Conservation (phyloP, 192 early-diverging fungal genomes). For the Coemansia sp. region DNA sequence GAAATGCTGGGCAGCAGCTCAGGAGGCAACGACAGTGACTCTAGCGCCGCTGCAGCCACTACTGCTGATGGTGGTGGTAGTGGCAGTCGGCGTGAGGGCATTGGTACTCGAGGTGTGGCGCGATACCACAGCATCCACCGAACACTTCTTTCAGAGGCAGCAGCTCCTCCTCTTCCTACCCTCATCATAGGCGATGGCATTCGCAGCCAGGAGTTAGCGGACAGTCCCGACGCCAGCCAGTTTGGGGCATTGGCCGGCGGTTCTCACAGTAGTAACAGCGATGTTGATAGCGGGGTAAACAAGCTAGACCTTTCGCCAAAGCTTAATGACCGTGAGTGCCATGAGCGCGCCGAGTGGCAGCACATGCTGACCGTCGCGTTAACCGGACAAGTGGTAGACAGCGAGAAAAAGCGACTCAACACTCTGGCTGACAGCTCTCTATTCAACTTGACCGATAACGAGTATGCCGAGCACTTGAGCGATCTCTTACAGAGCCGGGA, state of each 20-base stretch:
- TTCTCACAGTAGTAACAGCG: slow-evolving; percentile 6
- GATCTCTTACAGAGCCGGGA: slow-evolving; percentile 33
- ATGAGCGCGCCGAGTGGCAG: slow-evolving; percentile 82
- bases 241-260: neutral
- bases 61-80: no score
- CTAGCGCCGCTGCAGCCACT: neutral
- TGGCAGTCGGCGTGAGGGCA: neutral
- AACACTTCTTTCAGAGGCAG: neutral
- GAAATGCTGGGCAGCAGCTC: slow-evolving; percentile 5
- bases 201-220: neutral
- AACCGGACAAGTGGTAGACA: slow-evolving; percentile 78
- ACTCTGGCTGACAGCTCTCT: slow-evolving; percentile 25
- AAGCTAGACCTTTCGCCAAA: neutral
- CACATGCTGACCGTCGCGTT: slow-evolving; percentile 80
- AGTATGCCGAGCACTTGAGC: slow-evolving; percentile 22
- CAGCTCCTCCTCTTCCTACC: neutral
- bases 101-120: neutral
- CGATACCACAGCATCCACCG: slow-evolving; percentile 3
- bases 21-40: neutral
- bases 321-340: slow-evolving; percentile 48
- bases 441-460: slow-evolving; percentile 28
- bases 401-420: slow-evolving; percentile 71
- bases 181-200: neutral
- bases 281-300: neutral
- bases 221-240: neutral